phyloP scores from a whole-genome alignment of 371 early-diverging fungal genomes.

The Capillidium heterosporum region DNA sequence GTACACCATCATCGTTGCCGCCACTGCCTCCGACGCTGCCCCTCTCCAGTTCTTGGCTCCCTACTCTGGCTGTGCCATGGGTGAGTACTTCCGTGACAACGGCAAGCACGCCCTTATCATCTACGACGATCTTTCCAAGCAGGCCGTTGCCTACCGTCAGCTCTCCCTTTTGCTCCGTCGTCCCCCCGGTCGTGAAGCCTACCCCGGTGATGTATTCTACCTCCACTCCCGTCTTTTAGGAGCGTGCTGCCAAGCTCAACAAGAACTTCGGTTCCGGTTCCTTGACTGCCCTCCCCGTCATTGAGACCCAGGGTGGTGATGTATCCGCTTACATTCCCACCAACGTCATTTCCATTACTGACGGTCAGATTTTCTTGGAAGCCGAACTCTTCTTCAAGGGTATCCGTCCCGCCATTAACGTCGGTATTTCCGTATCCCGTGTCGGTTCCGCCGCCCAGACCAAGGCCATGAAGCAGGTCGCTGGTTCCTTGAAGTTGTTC shows the following conservation, averaged over 20 bases:
- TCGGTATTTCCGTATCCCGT: conserved; percentile 95
- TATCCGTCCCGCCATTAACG: conserved; percentile 94
- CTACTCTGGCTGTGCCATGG: conserved; percentile 89
- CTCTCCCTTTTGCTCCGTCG: conserved; percentile 92
- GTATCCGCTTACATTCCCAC: conserved; percentile 96
- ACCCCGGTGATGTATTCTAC: conserved; percentile 96
- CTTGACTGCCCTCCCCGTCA: conserved; percentile 89
- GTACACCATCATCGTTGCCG: conserved; percentile 89
- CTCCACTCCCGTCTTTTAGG: conserved; percentile 89
- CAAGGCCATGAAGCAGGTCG: conserved; percentile 97
- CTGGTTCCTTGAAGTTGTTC: conserved; percentile 93
- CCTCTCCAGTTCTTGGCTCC: conserved; percentile 93
- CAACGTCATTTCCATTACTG: conserved; percentile 96
- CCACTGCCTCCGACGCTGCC: conserved; percentile 88
- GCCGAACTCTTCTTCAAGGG: conserved; percentile 97
- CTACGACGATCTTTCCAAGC: conserved; percentile 95
- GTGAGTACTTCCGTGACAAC: conserved; percentile 95
- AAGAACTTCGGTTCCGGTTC: conserved; percentile 79
- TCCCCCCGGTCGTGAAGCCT: conserved; percentile 95
- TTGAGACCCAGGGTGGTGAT: conserved; percentile 97
- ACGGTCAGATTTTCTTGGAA: conserved; percentile 95
- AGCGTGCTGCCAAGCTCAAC: conserved; percentile 95
- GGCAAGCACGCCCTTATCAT: conserved; percentile 90
- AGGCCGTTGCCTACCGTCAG: conserved; percentile 95
- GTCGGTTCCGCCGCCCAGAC: conserved; percentile 96